Evolutionary conservation across 2,329 filamentous ascomycete genomes (phyloP), one percentile per base, ranked within the genome.

Genomic region (Fusarium sp.): DNA sequence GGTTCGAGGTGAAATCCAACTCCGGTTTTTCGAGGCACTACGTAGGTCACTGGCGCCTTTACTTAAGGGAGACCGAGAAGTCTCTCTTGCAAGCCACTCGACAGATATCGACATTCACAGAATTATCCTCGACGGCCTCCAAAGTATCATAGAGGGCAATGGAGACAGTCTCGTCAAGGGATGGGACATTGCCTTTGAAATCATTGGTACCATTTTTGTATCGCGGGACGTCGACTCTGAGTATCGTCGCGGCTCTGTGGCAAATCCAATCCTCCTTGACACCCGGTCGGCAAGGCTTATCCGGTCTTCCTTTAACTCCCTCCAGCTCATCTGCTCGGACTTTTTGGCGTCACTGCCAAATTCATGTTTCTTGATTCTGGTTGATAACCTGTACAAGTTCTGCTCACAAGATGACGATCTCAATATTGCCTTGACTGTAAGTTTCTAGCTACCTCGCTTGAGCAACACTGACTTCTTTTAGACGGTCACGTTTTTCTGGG

Each of bases 401-500:
- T 94, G 93, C 72, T 91, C 90, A 1, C 96, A 99, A 78, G 87
- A 91, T 68, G 93, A 97, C 71, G 96, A 99, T 76, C 85, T 99
- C 38, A 99, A 99, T 72, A 97, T 98, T 74, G 95, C 95, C 0
- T 84, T 99, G 26, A 98, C 96, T 34, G 92, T 93, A 83, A 79
- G 87, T 78, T 7, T 8, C 6, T 5, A 14, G 9, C 11, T 18
- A 24, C 2, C 17, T 15, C 18, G 10, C 14, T 8, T 10, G 17
- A 15, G 6, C 13, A 18, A 13, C 24, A 18, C 68, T 74, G 33
- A 74, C 18, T 43, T 6, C 39, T 1, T 38, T 9, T 51, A 93
- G 88, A 96, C 95, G 2, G 93, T 97, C 10, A 97, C 95, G 0
- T 96, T 97, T 76, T 97, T 97, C 78, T 98, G 95, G 94, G 95